Conservation (phyloP, 2,329 filamentous ascomycete species). For the Teratosphaeria destructans region DNA sequence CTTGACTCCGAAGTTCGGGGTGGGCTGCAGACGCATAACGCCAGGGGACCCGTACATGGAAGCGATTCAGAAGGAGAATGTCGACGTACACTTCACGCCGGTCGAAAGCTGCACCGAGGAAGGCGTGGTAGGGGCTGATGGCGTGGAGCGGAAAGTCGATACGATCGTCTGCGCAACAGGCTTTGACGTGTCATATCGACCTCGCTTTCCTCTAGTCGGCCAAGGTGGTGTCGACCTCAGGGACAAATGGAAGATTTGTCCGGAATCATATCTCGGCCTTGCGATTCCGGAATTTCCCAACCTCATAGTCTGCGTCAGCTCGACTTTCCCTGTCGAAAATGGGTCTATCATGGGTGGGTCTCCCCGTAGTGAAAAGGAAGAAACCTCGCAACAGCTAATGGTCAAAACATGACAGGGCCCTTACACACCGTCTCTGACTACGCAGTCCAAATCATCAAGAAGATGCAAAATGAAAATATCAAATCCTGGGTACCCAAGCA, state of each 20-base stretch:
- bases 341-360: conserved; percentile 28
- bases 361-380: too few relatives aligned
- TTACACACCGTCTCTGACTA: conserved; percentile 31
- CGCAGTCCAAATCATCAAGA: conserved; percentile 32
- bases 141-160: conserved; percentile 31
- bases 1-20: conserved; percentile 36
- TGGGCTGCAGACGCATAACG: conserved; percentile 38
- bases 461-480: conserved; percentile 36
- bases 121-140: conserved; percentile 35
- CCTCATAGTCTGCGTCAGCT: conserved; percentile 30
- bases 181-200: conserved; percentile 35
- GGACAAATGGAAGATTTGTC: conserved; percentile 30
- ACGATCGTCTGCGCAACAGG: conserved; percentile 38
- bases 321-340: conserved; percentile 31
- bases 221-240: conserved; percentile 30
- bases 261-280: conserved; percentile 33
- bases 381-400: neutral
- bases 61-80: conserved; percentile 40
- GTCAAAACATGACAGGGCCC: conserved; percentile 18
- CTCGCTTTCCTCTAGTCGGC: conserved; percentile 35
- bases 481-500: conserved; percentile 31
- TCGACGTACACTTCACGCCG: conserved; percentile 41
- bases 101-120: conserved; percentile 36
- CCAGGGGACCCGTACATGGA: conserved; percentile 43
- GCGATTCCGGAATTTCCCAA: conserved; percentile 35